A percentile compares a stretch with the other conserved stretches of the same genome.
Conservation (phyloP, 2,329 filamentous ascomycete species). For the Ustilaginoidea virens region DNA sequence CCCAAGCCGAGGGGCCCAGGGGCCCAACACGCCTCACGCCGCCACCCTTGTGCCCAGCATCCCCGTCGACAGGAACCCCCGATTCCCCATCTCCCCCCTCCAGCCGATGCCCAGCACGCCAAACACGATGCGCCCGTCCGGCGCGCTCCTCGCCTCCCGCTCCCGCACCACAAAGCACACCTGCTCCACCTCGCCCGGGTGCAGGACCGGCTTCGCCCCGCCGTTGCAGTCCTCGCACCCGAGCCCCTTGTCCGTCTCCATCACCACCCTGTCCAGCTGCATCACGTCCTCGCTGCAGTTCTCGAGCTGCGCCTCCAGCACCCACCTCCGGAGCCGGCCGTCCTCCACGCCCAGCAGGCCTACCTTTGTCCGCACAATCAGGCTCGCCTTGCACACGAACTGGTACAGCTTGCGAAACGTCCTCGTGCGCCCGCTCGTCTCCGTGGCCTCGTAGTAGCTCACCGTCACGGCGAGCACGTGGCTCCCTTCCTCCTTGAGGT, state of each 20-base stretch:
- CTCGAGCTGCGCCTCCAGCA: constrained; percentile 87
- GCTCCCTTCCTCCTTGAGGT: constrained; percentile 85
- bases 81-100: constrained; percentile 80
- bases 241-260: constrained; percentile 38
- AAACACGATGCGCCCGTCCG: constrained; percentile 48
- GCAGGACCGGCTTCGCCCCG: constrained; percentile 36
- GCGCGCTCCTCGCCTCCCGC: constrained; percentile 15
- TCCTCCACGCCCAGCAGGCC: constrained; percentile 35
- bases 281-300: constrained; percentile 80
- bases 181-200: constrained; percentile 49
- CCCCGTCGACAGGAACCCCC: constrained; percentile 75
- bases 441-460: constrained; percentile 78
- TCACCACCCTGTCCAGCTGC: constrained; percentile 51
- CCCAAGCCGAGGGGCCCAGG: too few species aligned
- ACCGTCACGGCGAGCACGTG: constrained; percentile 90
- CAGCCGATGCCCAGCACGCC: constrained; percentile 78
- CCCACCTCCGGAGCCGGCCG: constrained; percentile 35
- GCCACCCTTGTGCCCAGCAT: constrained; percentile 46
- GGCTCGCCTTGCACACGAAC: constrained; percentile 79
- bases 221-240: constrained; percentile 37
- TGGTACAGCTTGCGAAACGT: constrained; percentile 95
- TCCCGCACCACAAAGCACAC: constrained; percentile 46
- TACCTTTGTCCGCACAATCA: constrained; percentile 84
- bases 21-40: constrained; percentile 11
- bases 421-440: constrained; percentile 53